A percentile compares a stretch with the other conserved stretches of the same genome.
These are phyloP conservation scores for Edaphochlamys debaryana DNA, from an alignment of 139 green algal species.

Conservation along the genomic window DNA sequence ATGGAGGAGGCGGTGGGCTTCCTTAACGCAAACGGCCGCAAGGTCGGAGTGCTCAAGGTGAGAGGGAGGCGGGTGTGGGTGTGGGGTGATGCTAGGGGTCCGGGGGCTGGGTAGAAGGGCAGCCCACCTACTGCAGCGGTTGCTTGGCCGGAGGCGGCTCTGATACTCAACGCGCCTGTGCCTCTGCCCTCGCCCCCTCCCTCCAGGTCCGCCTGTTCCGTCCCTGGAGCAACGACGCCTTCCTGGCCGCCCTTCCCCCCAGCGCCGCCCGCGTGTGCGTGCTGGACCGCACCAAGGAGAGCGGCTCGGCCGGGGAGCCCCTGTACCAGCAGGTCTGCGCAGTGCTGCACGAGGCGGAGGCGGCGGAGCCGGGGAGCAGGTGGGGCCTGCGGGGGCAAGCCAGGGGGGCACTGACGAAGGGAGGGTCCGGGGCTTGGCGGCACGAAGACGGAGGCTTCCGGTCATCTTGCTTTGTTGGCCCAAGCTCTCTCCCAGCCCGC, in stretches of 20 bases:
- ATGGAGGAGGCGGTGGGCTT: constrained; percentile 54
- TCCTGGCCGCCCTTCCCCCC: constrained; percentile 56
- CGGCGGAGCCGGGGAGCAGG: background rate
- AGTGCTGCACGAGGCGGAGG: constrained; percentile 23
- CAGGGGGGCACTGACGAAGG: too few species aligned
- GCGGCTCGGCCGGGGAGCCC: constrained; percentile 41
- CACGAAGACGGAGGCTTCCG: background rate
- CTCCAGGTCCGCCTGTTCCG: constrained; percentile 61
- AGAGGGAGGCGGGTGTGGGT: background rate
- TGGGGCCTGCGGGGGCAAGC: too few species aligned
- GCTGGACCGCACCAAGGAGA: constrained; percentile 72
- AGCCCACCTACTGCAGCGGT: too few species aligned
- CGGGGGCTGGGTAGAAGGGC: too few species aligned
- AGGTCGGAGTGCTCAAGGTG: constrained; percentile 64
- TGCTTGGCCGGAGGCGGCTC: too few species aligned
- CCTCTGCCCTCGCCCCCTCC: background rate
- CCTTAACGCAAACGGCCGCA: constrained; percentile 44
- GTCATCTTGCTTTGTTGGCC: too few species aligned
- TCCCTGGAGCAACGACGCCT: constrained; percentile 58
- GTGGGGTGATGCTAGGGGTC: too few species aligned
- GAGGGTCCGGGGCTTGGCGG: too few species aligned
- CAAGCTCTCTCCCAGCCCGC: background rate
- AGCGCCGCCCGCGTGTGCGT: constrained; percentile 51
- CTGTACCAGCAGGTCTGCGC: constrained; percentile 36
- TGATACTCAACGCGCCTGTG: too few species aligned